phyloP scores from a whole-genome alignment of 257 asterid species.

The Solanum medicagineum region DNA sequence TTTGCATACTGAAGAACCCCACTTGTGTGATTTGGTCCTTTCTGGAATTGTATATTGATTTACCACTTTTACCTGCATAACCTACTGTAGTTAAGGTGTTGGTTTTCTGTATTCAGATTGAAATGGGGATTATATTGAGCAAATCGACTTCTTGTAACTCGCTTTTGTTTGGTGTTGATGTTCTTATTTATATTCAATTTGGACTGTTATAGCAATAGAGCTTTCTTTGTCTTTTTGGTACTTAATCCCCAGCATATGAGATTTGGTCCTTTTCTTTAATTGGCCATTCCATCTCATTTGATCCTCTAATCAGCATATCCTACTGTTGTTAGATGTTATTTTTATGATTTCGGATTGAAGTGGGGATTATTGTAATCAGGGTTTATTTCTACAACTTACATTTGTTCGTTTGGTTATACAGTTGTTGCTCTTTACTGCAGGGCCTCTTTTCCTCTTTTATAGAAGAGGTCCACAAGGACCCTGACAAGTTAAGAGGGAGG shows the following conservation, averaged over 20 bases:
- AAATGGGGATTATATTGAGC: background rate
- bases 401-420: background rate
- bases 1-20: background rate
- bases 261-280: background rate
- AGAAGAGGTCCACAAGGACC: slow-evolving; percentile 13
- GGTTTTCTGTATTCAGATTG: background rate
- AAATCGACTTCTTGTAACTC: background rate
- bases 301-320: background rate
- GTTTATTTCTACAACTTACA: background rate
- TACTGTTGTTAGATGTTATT: background rate
- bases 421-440: slow-evolving; percentile 18
- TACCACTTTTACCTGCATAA: background rate
- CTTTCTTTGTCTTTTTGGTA: background rate
- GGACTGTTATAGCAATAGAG: background rate
- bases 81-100: background rate
- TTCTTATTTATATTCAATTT: background rate
- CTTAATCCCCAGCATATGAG: background rate
- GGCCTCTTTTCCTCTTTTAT: slow-evolving; percentile 62
- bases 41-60: background rate
- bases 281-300: background rate
- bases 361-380: background rate
- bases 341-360: background rate
- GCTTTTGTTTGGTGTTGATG: background rate
- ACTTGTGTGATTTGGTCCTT: background rate
- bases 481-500: background rate